These are phyloP conservation scores for Pichia scutulata DNA, from an alignment of 805 yeast genomes.

Conservation along the genomic window DNA sequence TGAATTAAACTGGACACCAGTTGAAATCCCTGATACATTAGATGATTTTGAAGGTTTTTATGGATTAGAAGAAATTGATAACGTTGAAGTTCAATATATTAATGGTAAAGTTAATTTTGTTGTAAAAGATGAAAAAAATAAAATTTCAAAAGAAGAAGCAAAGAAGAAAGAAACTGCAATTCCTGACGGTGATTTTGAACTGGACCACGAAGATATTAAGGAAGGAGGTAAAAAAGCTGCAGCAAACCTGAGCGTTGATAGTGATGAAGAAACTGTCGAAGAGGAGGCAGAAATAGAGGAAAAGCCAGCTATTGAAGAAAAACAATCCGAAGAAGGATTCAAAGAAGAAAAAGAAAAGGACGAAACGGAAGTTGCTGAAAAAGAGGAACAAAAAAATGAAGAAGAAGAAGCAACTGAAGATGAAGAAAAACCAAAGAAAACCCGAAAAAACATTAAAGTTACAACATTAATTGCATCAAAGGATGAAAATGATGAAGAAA, in stretches of 20 bases:
- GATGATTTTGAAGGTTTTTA: slow-evolving; percentile 87
- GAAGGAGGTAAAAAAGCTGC: slow-evolving; percentile 18
- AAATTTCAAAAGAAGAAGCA: slow-evolving; percentile 16
- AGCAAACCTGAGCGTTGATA: slow-evolving; percentile 7
- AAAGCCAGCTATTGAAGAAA: slow-evolving; percentile 5
- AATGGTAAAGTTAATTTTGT: slow-evolving; percentile 60
- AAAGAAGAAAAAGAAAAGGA: neutral
- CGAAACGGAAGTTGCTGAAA: slow-evolving; percentile 1
- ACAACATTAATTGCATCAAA: slow-evolving; percentile 7
- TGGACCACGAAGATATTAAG: slow-evolving; percentile 15
- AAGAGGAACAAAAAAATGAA: slow-evolving; percentile 3
- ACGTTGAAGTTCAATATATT: slow-evolving; percentile 73
- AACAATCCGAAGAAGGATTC: slow-evolving; percentile 4
- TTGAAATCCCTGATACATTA: slow-evolving; percentile 72
- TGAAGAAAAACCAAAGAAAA: neutral
- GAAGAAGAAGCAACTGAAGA: neutral
- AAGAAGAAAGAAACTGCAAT: slow-evolving; percentile 16
- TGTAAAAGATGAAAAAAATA: slow-evolving; percentile 29
- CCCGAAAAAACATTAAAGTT: slow-evolving; percentile 6
- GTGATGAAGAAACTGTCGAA: slow-evolving; percentile 7
- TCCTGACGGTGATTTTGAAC: slow-evolving; percentile 21
- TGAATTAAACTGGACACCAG: slow-evolving; percentile 68
- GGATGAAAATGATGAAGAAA: slow-evolving; percentile 12
- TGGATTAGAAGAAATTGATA: slow-evolving; percentile 91
- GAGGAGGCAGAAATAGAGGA: slow-evolving; percentile 4